These are phyloP conservation scores for Rozella allomycis DNA, from an alignment of 371 early-diverging fungal species.

Conservation along the genomic window DNA sequence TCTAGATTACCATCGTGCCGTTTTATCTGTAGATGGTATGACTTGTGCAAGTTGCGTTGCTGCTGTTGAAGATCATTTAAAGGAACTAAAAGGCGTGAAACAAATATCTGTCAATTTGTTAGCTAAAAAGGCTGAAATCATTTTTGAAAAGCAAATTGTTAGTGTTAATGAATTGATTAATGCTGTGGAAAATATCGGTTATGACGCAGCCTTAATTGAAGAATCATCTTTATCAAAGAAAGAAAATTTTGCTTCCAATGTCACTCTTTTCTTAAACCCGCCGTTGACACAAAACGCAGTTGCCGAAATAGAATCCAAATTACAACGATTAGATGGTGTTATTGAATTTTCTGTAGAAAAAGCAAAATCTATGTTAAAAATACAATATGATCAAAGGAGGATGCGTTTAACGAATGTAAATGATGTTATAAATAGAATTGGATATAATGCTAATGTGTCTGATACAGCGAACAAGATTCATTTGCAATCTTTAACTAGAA, in stretches of 20 bases:
- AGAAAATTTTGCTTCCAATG: slow-evolving; percentile 10
- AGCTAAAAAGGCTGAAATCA: slow-evolving; percentile 39
- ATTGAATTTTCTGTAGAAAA: no score
- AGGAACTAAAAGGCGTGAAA: slow-evolving; percentile 32
- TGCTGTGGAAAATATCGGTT: slow-evolving; percentile 57
- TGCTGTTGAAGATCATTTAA: slow-evolving; percentile 43
- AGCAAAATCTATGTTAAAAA: no score
- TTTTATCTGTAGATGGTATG: slow-evolving; percentile 71
- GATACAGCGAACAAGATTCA: slow-evolving; percentile 22
- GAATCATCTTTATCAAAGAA: slow-evolving; percentile 12
- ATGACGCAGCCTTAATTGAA: slow-evolving; percentile 39
- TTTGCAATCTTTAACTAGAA: slow-evolving; percentile 64
- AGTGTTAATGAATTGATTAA: slow-evolving; percentile 60
- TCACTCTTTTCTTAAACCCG: no score
- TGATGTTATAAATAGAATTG: no score
- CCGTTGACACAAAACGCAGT: no score
- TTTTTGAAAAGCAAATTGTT: slow-evolving; percentile 31
- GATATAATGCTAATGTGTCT: no score
- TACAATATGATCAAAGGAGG: no score
- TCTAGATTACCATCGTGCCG: slow-evolving; percentile 2
- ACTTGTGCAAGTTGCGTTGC: slow-evolving; percentile 57
- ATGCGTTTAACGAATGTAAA: no score
- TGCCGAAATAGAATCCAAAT: no score
- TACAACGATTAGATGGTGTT: no score
- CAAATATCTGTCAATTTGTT: slow-evolving; percentile 47